phyloP scores from a whole-genome alignment of 2,329 filamentous ascomycete genomes.

The Cercospora sp. region DNA sequence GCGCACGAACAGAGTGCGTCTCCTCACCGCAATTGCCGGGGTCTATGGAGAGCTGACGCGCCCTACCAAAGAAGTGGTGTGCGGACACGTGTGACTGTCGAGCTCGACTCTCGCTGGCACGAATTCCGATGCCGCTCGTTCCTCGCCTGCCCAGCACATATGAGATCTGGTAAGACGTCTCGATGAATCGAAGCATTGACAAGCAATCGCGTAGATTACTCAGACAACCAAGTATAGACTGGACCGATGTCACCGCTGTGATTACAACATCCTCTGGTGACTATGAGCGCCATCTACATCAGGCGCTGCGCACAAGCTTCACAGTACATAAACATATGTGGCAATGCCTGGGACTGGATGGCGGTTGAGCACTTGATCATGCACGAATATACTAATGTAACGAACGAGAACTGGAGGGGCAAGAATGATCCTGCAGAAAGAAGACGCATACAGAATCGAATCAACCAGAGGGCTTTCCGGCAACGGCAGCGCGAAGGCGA shows the following conservation, averaged over 20 bases:
- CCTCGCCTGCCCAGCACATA: neutral
- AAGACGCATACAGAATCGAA: conserved; percentile 36
- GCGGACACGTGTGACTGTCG: neutral
- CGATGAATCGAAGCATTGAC: neutral
- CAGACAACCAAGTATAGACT: conserved; percentile 5
- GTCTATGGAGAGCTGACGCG: neutral
- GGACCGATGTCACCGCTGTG: neutral
- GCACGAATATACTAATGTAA: conserved; percentile 1
- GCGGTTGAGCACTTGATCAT: neutral
- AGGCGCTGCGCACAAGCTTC: neutral
- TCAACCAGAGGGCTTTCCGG: conserved; percentile 38
- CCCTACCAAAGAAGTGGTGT: neutral
- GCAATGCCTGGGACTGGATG: neutral
- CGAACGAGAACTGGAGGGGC: conserved; percentile 37
- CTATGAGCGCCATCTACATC: neutral
- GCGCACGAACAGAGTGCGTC: neutral
- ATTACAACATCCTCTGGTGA: neutral
- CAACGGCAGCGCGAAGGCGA: conserved; percentile 35
- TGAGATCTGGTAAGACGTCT: neutral
- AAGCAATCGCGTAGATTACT: conserved; percentile 2
- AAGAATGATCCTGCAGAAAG: conserved; percentile 36
- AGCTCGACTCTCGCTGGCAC: neutral
- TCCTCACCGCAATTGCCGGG: neutral
- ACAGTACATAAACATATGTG: neutral
- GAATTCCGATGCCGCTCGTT: neutral